Evolutionary conservation across 345 rosid genomes (phyloP).

Genomic region (Kandelia obovata): DNA sequence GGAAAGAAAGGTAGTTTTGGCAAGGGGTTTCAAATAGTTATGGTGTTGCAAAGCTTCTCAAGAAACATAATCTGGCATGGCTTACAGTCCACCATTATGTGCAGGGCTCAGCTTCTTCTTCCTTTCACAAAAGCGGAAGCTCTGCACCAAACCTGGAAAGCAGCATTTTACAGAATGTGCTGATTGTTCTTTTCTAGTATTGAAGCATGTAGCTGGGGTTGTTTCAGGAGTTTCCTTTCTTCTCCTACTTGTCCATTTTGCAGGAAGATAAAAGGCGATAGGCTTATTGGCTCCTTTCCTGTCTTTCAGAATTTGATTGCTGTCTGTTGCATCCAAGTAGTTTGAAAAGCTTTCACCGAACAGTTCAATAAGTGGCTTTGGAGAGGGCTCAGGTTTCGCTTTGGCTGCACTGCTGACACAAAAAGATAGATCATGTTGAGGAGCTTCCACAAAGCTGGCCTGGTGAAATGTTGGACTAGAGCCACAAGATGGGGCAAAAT

Average conservation of each 20-base stretch:
- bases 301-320: constrained; percentile 18
- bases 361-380: constrained; percentile 54
- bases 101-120: constrained; percentile 36
- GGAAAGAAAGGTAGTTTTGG: no score
- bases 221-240: constrained; percentile 23
- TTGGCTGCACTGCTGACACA: not conserved
- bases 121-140: constrained; percentile 42
- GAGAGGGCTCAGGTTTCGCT: constrained; percentile 24
- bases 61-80: no score
- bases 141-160: constrained; percentile 46
- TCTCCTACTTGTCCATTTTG: constrained; percentile 9
- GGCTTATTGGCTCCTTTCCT: constrained; percentile 14
- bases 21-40: not conserved
- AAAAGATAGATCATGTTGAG: constrained; percentile 24
- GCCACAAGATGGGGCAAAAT: constrained; percentile 35
- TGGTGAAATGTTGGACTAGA: constrained; percentile 40
- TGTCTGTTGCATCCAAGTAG: not conserved
- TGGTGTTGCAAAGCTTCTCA: not conserved
- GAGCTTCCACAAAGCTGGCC: constrained; percentile 20
- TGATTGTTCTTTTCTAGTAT: constrained; percentile 27
- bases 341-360: constrained; percentile 43
- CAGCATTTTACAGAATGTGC: constrained; percentile 36
- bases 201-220: constrained; percentile 17
- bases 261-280: constrained; percentile 11
- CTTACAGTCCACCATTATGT: constrained; percentile 3